These are phyloP conservation scores for Schwanniomyces sp. DNA, from an alignment of 805 yeast species.

Conservation along the genomic window DNA sequence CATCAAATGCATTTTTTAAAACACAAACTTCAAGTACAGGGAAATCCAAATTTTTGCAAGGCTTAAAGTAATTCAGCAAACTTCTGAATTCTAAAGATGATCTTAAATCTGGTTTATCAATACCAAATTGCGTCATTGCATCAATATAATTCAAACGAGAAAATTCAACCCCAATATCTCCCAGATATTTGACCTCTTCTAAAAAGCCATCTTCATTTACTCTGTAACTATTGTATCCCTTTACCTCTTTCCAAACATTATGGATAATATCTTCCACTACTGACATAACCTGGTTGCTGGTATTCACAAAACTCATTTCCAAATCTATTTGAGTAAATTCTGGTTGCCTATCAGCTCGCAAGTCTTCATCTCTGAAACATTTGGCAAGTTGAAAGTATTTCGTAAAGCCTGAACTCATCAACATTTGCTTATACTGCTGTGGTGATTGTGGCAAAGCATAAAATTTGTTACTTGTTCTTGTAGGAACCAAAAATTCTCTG, in stretches of 20 bases:
- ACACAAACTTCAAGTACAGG: conserved; percentile 77
- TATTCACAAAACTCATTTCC: conserved; percentile 83
- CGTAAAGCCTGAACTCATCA: conserved; percentile 91
- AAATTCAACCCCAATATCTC: conserved; percentile 12
- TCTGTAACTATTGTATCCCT: conserved; percentile 36
- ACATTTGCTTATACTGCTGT: conserved; percentile 91
- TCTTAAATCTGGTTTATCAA: conserved; percentile 92
- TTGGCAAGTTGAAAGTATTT: conserved; percentile 87
- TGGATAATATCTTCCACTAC: conserved; percentile 61
- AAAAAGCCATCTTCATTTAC: conserved; percentile 31
- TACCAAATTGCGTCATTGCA: conserved; percentile 75
- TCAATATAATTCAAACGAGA: conserved; percentile 60
- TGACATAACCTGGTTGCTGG: conserved; percentile 60
- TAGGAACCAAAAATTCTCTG: conserved; percentile 91
- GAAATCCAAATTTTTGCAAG: conserved; percentile 39
- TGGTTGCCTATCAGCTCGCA: conserved; percentile 93
- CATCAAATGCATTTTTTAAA: conserved; percentile 47
- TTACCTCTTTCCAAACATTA: conserved; percentile 54
- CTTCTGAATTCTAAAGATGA: conserved; percentile 52
- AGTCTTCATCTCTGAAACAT: conserved; percentile 95
- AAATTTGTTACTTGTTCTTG: conserved; percentile 58
- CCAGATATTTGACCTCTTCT: conserved; percentile 15
- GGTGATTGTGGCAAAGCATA: conserved; percentile 98
- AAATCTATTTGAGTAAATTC: conserved; percentile 97
- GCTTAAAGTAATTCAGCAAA: conserved; percentile 41